phyloP scores from a whole-genome alignment of 345 rosid genomes.

The Murraya paniculata region DNA sequence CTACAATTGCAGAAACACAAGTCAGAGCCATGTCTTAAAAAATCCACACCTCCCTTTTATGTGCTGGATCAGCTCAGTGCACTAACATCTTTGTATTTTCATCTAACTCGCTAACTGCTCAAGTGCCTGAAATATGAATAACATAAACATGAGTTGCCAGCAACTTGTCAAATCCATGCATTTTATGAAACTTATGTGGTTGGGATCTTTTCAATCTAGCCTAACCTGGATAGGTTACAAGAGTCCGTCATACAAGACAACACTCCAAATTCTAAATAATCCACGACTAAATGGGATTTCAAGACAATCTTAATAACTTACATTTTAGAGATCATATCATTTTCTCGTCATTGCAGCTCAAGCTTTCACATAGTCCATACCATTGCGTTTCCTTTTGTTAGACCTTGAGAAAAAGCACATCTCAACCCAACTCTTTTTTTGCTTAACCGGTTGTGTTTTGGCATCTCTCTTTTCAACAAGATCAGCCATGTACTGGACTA shows the following conservation, averaged over 20 bases:
- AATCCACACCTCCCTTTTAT: conserved; percentile 10
- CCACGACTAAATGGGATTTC: not conserved
- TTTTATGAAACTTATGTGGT: not conserved
- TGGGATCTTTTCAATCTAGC: not conserved
- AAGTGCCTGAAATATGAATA: conserved; percentile 25
- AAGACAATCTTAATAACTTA: conserved; percentile 22
- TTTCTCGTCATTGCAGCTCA: conserved; percentile 17
- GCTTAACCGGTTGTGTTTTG: conserved; percentile 58
- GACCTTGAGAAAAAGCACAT: conserved; percentile 90
- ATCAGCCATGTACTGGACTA: conserved; percentile 81
- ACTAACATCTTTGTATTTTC: conserved; percentile 4
- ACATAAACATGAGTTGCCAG: conserved; percentile 6
- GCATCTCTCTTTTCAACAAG: conserved; percentile 54
- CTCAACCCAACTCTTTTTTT: conserved; percentile 90
- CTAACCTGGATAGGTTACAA: not conserved
- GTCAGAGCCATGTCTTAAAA: conserved; percentile 23
- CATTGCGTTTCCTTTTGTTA: conserved; percentile 82
- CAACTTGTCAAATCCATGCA: conserved; percentile 8
- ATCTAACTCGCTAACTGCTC: conserved; percentile 3
- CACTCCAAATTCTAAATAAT: not conserved
- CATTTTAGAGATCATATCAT: conserved; percentile 23
- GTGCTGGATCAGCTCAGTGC: conserved; percentile 10
- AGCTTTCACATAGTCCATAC: conserved; percentile 62
- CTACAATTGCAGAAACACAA: conserved; percentile 32
- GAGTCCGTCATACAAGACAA: not conserved